Conservation (phyloP, 75 land plant species). For the Selaginella moellendorffii region DNA sequence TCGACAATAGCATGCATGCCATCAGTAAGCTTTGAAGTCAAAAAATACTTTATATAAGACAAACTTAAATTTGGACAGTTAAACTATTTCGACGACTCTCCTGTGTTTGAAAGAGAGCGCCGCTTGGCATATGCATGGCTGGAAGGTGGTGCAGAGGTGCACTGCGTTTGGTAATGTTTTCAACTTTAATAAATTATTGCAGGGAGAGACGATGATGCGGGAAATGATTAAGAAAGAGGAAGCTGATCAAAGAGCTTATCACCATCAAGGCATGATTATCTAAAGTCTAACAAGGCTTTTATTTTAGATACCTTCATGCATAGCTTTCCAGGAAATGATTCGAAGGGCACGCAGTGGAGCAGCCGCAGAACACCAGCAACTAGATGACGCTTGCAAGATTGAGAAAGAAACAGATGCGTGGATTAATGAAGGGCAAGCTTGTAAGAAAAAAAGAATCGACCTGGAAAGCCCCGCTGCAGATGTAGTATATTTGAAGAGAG, state of each 20-base stretch:
- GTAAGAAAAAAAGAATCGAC: conserved; percentile 1
- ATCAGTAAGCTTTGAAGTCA: not conserved
- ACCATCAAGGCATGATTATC: not conserved
- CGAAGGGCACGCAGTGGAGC: conserved; percentile 13
- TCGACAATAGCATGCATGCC: not conserved
- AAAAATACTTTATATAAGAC: not conserved
- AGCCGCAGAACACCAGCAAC: conserved; percentile 12
- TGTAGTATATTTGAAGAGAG: not conserved
- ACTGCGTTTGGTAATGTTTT: not conserved
- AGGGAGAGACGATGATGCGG: conserved; percentile 1
- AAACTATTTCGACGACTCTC: conserved; percentile 1
- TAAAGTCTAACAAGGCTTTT: not conserved
- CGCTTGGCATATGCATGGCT: conserved; percentile 4
- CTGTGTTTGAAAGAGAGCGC: conserved; percentile 4
- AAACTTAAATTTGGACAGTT: not conserved
- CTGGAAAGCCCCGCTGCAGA: not conserved
- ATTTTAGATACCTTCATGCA: not conserved
- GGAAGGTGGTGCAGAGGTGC: conserved; percentile 3
- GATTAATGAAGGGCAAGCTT: not conserved
- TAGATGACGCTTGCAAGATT: not conserved
- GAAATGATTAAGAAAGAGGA: not conserved
- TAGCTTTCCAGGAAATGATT: conserved; percentile 23
- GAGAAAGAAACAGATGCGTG: not conserved
- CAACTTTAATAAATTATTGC: not conserved
- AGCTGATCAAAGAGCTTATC: conserved; percentile 3